phyloP scores from a whole-genome alignment of 2,329 filamentous ascomycete genomes.

The Aspergillus sp. region DNA sequence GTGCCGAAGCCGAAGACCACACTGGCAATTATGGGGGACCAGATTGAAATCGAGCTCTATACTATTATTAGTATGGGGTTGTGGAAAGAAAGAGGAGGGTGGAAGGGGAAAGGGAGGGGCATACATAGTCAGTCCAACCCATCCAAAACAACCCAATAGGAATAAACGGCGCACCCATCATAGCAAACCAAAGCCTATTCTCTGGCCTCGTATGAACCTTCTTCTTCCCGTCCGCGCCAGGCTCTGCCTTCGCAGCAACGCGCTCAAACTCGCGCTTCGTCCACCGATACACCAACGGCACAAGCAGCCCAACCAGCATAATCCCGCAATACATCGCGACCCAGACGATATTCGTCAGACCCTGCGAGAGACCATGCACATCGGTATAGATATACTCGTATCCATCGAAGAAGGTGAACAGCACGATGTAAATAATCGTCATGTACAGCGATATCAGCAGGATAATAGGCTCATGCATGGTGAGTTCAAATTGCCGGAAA shows the following conservation, averaged over 20 bases:
- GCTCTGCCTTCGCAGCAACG: constrained; percentile 18
- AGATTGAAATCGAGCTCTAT: constrained; percentile 39
- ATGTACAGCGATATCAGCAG: constrained; percentile 27
- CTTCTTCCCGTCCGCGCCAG: background rate
- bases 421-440: constrained; percentile 29
- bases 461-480: constrained; percentile 40
- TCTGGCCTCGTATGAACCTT: constrained; percentile 37
- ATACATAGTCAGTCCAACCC: constrained; percentile 44
- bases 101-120: constrained; percentile 11
- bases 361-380: constrained; percentile 43
- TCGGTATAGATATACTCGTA: constrained; percentile 48
- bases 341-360: constrained; percentile 47
- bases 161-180: constrained; percentile 46
- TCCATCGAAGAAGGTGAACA: constrained; percentile 39
- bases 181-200: constrained; percentile 50
- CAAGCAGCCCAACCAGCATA: constrained; percentile 28
- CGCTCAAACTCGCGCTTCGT: constrained; percentile 39
- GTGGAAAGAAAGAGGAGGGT: constrained; percentile 10
- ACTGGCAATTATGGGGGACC: constrained; percentile 47
- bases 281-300: constrained; percentile 43
- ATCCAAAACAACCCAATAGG: constrained; percentile 54
- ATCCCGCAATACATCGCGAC: constrained; percentile 44
- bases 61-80: background rate
- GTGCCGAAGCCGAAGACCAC: constrained; percentile 48
- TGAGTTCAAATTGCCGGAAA: constrained; percentile 46